A percentile compares a stretch with the other conserved stretches of the same genome.
Evolutionary conservation across 805 yeast genomes (phyloP).

Genomic region (Wickerhamiella shivajii): DNA sequence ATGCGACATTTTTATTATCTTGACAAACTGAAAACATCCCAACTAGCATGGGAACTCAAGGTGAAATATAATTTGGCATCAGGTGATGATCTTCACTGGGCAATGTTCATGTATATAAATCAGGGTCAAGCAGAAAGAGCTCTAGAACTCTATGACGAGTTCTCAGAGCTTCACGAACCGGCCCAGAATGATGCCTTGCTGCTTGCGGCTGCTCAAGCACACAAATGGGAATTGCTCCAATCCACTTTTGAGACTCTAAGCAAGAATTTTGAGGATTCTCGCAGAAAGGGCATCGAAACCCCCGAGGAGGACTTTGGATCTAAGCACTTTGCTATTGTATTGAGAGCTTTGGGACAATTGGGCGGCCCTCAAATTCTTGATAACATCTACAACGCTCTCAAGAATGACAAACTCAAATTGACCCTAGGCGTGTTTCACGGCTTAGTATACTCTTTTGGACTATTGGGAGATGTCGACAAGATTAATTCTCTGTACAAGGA

Average conservation of each 20-base stretch:
- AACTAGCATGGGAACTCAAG: conserved; percentile 25
- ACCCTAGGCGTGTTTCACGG: conserved; percentile 30
- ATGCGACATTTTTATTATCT: conserved; percentile 5
- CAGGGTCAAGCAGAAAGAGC: conserved; percentile 19
- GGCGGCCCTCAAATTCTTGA: conserved; percentile 38
- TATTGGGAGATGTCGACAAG: conserved; percentile 25
- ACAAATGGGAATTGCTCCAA: conserved; percentile 43
- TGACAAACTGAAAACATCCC: conserved; percentile 8
- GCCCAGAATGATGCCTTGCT: conserved; percentile 37
- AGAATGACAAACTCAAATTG: conserved; percentile 35
- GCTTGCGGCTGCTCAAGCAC: conserved; percentile 30
- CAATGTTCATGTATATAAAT: conserved; percentile 16
- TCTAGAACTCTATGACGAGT: conserved; percentile 24
- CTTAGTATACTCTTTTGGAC: conserved; percentile 31
- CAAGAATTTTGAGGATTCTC: background rate
- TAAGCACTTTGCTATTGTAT: conserved; percentile 44
- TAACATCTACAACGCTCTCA: conserved; percentile 34
- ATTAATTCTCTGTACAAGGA: conserved; percentile 28
- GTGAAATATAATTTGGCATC: conserved; percentile 8
- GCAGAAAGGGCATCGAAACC: background rate
- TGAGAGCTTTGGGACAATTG: conserved; percentile 39
- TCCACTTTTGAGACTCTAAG: conserved; percentile 33
- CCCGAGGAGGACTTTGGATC: conserved; percentile 20
- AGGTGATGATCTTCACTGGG: conserved; percentile 18
- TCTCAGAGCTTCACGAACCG: conserved; percentile 32